Conservation (phyloP, 2,329 filamentous ascomycete genomes). For the Chaetomium globosum region DNA sequence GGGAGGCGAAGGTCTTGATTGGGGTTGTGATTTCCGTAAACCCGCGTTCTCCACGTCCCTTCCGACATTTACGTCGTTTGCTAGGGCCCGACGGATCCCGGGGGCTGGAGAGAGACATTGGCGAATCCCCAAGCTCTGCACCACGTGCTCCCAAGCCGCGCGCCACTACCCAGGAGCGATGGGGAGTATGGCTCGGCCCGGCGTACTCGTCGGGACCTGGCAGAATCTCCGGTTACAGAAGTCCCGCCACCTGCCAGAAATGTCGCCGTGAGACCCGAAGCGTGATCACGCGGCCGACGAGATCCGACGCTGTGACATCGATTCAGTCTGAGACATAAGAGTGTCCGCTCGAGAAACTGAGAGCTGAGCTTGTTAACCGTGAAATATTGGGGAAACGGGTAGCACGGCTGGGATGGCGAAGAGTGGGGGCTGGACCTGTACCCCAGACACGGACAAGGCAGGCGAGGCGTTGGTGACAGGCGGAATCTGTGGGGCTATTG, state of each 20-base stretch:
- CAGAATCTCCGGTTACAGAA: slow-evolving; percentile 27
- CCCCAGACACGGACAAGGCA: slow-evolving; percentile 22
- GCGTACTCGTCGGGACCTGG: slow-evolving; percentile 31
- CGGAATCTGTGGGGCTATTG: slow-evolving; percentile 27
- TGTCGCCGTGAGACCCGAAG: slow-evolving; percentile 18
- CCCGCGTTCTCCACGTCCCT: slow-evolving; percentile 21
- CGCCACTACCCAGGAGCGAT: slow-evolving; percentile 14
- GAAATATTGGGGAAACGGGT: slow-evolving; percentile 28
- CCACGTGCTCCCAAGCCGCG: slow-evolving; percentile 27
- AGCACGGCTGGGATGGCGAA: slow-evolving; percentile 29
- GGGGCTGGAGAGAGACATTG: slow-evolving; percentile 24
- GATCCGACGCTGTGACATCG: slow-evolving; percentile 20
- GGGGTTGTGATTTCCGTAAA: slow-evolving; percentile 21
- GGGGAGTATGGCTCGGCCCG: slow-evolving; percentile 30
- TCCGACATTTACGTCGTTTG: slow-evolving; percentile 25
- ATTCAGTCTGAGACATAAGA: slow-evolving; percentile 3
- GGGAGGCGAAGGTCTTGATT: slow-evolving; percentile 19
- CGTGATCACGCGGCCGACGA: slow-evolving; percentile 33
- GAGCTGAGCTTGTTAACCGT: slow-evolving; percentile 14
- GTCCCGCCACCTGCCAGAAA: slow-evolving; percentile 21
- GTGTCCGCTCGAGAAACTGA: background rate
- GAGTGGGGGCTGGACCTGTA: slow-evolving; percentile 21
- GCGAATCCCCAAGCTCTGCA: slow-evolving; percentile 23
- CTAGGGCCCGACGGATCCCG: slow-evolving; percentile 19
- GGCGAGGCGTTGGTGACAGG: slow-evolving; percentile 25